A percentile compares a stretch with the other conserved stretches of the same genome.
These are phyloP conservation scores for Albifimbria verrucaria DNA, from an alignment of 2,329 filamentous ascomycete genomes.

Conservation along the genomic window DNA sequence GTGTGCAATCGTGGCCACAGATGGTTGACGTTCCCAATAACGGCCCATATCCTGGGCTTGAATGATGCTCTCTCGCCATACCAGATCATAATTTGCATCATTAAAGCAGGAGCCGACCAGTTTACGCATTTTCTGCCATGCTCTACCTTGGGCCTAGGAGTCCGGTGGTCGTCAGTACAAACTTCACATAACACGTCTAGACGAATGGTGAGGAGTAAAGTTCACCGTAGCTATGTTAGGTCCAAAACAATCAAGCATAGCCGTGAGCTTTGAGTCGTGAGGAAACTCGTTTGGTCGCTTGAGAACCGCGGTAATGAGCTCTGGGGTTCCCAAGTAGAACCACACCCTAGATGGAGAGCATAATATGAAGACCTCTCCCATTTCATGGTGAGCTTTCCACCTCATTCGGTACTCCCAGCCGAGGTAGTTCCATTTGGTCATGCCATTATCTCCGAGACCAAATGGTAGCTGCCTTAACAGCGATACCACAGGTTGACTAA, in stretches of 20 bases:
- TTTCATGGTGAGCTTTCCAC: constrained; percentile 18
- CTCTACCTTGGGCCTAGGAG: neutral
- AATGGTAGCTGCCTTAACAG: neutral
- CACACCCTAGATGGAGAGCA: constrained; percentile 6
- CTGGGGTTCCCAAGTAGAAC: constrained; percentile 9
- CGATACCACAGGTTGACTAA: constrained; percentile 18
- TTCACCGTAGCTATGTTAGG: neutral
- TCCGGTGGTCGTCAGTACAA: too few relatives aligned
- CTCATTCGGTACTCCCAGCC: constrained; percentile 23
- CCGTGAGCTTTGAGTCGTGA: neutral
- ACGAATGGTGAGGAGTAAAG: too few relatives aligned
- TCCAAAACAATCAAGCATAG: constrained; percentile 2
- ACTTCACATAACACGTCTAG: too few relatives aligned
- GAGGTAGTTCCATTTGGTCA: constrained; percentile 27
- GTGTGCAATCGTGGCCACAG: constrained; percentile 13
- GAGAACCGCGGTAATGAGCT: constrained; percentile 2
- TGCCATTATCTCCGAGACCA: constrained; percentile 20
- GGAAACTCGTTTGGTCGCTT: constrained; percentile 2
- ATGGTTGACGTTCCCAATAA: constrained; percentile 12
- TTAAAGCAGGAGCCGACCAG: constrained; percentile 6
- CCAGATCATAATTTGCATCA: constrained; percentile 15
- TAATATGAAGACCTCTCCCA: constrained; percentile 18
- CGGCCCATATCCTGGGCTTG: constrained; percentile 14
- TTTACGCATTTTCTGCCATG: neutral
- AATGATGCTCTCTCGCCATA: constrained; percentile 14